These are phyloP conservation scores for Penicillium malachiteum DNA, from an alignment of 495 filamentous ascomycete genomes.

Conservation along the genomic window DNA sequence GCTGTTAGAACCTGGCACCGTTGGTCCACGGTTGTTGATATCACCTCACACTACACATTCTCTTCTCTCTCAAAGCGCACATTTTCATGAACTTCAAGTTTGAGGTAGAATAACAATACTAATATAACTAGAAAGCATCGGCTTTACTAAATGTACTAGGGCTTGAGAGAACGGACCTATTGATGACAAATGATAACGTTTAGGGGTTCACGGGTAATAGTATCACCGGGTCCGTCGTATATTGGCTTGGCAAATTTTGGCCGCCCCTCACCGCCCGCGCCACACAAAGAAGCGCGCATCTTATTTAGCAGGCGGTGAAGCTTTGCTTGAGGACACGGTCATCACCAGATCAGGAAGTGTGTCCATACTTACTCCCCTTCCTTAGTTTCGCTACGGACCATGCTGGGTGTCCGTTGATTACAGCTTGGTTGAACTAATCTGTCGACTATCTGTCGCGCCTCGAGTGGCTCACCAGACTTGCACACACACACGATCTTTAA, in stretches of 20 bases:
- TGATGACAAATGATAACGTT: too few relatives aligned
- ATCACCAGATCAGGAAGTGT: slow-evolving; percentile 34
- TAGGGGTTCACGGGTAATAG: too few relatives aligned
- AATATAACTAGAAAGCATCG: too few relatives aligned
- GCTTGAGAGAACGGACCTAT: too few relatives aligned
- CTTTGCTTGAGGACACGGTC: slow-evolving; percentile 30
- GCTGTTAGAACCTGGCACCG: too few relatives aligned
- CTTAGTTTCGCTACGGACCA: slow-evolving; percentile 27
- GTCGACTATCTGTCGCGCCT: background rate
- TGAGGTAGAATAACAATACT: too few relatives aligned
- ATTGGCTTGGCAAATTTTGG: background rate
- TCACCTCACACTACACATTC: too few relatives aligned
- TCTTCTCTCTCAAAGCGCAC: too few relatives aligned
- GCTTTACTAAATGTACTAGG: too few relatives aligned
- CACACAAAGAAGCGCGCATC: slow-evolving; percentile 10
- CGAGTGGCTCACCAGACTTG: slow-evolving; percentile 13
- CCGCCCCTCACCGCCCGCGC: slow-evolving; percentile 19
- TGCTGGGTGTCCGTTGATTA: slow-evolving; percentile 17
- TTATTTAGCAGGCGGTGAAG: slow-evolving; percentile 21
- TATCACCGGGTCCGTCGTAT: too few relatives aligned
- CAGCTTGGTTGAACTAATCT: slow-evolving; percentile 8
- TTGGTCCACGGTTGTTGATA: too few relatives aligned
- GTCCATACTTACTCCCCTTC: slow-evolving; percentile 31
- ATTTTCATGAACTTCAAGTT: too few relatives aligned
- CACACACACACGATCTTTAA: slow-evolving; percentile 25